Evolutionary conservation across 2,329 filamentous ascomycete genomes (phyloP).

Genomic region (Corinectria fuckeliana): DNA sequence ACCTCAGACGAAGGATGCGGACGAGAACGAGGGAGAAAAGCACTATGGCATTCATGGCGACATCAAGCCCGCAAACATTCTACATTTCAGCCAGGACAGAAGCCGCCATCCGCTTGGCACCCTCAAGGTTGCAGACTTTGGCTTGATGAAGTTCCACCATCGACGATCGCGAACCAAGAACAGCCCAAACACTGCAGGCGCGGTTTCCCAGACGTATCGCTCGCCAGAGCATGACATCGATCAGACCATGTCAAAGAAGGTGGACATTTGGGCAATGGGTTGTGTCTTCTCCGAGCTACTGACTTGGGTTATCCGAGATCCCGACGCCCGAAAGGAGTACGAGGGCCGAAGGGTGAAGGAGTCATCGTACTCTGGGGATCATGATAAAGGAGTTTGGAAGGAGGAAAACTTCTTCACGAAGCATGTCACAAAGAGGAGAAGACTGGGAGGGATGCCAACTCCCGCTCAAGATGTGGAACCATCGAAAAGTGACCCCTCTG

Average conservation of each 20-base stretch:
- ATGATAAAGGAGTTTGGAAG: no score
- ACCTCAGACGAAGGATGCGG: neutral
- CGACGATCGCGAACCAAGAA: neutral
- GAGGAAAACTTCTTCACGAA: no score
- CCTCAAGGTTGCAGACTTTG: constrained; percentile 20
- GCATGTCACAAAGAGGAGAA: no score
- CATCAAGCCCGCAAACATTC: constrained; percentile 28
- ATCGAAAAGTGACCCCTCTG: no score
- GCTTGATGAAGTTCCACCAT: constrained; percentile 3
- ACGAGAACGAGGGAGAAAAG: neutral
- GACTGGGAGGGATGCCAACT: no score
- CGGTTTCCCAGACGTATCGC: constrained; percentile 2
- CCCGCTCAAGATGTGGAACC: no score
- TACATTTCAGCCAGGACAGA: constrained; percentile 11
- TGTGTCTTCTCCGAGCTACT: constrained; percentile 22
- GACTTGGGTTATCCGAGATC: no score
- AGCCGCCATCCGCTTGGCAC: neutral
- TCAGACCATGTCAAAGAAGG: constrained; percentile 2
- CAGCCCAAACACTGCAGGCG: neutral
- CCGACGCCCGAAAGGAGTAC: no score
- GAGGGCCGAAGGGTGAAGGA: no score
- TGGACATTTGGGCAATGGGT: constrained; percentile 19
- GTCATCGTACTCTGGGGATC: no score
- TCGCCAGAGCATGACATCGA: constrained; percentile 7
- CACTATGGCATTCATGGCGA: constrained; percentile 21